These are phyloP conservation scores for Collybiopsis luxurians DNA, from an alignment of 768 basidiomycete species.

Conservation along the genomic window DNA sequence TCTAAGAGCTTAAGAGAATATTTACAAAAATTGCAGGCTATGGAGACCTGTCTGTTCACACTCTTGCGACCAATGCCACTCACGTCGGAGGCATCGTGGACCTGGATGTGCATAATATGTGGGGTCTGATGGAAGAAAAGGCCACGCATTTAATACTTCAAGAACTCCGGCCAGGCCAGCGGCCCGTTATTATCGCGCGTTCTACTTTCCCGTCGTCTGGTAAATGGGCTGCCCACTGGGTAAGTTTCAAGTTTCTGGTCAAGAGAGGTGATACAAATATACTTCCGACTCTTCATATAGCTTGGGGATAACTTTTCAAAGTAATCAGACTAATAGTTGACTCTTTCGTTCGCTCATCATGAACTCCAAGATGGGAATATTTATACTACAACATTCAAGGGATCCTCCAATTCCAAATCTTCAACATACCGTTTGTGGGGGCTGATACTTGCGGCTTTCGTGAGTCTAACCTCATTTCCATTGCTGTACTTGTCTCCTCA, in stretches of 20 bases:
- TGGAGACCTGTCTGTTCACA: conserved; percentile 50
- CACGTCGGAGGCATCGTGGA: conserved; percentile 61
- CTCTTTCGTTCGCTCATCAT: too few species aligned
- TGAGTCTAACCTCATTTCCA: conserved; percentile 30
- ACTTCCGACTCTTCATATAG: too few species aligned
- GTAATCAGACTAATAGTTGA: too few species aligned
- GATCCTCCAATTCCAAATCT: conserved; percentile 78
- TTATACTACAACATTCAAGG: conserved; percentile 72
- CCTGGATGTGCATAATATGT: conserved; percentile 68
- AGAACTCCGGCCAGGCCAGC: conserved; percentile 50
- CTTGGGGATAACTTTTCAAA: conserved; percentile 62
- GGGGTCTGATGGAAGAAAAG: conserved; percentile 69
- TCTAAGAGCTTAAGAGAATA: neutral
- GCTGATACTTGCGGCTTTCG: conserved; percentile 74
- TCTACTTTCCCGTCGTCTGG: conserved; percentile 70
- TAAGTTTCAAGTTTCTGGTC: conserved; percentile 24
- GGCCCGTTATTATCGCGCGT: conserved; percentile 71
- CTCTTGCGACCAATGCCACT: conserved; percentile 71
- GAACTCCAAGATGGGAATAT: conserved; percentile 77
- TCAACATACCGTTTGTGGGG: conserved; percentile 82
- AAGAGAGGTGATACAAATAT: too few species aligned
- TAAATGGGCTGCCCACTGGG: conserved; percentile 74
- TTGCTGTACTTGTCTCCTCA: too few species aligned
- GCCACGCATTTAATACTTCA: conserved; percentile 60
- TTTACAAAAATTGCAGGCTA: conserved; percentile 30